Base-by-base conservation (phyloP, 2,329 filamentous ascomycete species). In the Neopestalotiopsis rosae region DNA sequence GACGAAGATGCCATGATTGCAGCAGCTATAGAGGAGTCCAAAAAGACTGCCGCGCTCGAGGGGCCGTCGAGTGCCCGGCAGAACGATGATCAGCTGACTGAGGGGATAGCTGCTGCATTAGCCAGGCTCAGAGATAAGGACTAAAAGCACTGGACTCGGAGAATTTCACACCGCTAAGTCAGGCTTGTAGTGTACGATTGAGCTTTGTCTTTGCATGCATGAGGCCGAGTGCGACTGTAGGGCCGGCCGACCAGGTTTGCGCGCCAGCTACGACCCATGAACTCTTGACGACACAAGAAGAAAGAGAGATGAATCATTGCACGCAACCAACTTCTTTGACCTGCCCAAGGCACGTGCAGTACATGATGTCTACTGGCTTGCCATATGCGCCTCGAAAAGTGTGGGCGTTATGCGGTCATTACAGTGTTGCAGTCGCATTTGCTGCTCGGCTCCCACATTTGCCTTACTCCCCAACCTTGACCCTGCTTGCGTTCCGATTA, bases 31-130 rank as follows among this genome's bases (percentile, higher is more conserved):
- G 82, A 84, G 71, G 83, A 85, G 71, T 84, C 83, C 14, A 84
- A 80, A 74, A 82, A 77, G 69, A 82, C 79, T 28, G 76, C 81
- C 38, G 68, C 76, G 66, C 70, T 75, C 68, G 79, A 78, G 64
- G 72, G 72, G 65, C 59, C 70, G 40, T 70, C 72, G 45, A 68
- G 70, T 68, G 57, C 69, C 38, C 59, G 32, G 30, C 71, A 65
- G 56, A 79, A 77, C 70, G 79, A 81, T 45, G 82, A 87, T 5
- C 79, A 84, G 40, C 79, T 91, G 5, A 85, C 84, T 69, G 88
- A 84, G 61, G 89, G 90, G 2, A 80, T 92, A 61, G 88, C 89
- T 61, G 88, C 87, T 40, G 90, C 90, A 17, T 75, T 92, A 70
- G 89, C 89, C 7, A 89, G 81, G 71, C 77, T 92, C 30, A 82